Conservation (phyloP, 2,329 filamentous ascomycete genomes). For the Venturia oleaginea region DNA sequence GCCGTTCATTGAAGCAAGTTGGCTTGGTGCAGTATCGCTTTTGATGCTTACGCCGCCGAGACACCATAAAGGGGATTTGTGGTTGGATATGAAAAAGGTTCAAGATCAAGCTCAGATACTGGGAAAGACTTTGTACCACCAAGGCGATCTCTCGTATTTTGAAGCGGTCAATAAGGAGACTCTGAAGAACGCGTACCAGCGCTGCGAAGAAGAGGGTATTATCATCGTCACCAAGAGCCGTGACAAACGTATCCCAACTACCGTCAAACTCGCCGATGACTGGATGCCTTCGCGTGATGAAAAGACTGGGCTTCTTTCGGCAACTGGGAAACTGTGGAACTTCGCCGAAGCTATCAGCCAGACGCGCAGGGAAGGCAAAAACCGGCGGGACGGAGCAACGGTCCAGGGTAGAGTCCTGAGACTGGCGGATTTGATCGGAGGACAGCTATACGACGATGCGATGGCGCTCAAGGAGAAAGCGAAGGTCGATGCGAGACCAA, state of each 20-base stretch:
- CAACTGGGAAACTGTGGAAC: conserved; percentile 75
- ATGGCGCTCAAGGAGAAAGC: conserved; percentile 6
- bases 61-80: conserved; percentile 43
- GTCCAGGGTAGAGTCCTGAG: conserved; percentile 73
- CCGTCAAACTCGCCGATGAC: conserved; percentile 60
- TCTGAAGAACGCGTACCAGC: conserved; percentile 81
- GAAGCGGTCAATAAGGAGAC: conserved; percentile 98
- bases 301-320: conserved; percentile 50
- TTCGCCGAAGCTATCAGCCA: conserved; percentile 83
- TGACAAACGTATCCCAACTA: conserved; percentile 49
- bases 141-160: conserved; percentile 94
- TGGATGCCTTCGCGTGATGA: conserved; percentile 65
- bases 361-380: conserved; percentile 85
- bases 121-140: conserved; percentile 94
- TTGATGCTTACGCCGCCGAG: conserved; percentile 73
- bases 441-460: conserved; percentile 52
- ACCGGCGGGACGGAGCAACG: conserved; percentile 83
- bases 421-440: conserved; percentile 66
- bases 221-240: conserved; percentile 62
- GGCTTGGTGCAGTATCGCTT: conserved; percentile 81
- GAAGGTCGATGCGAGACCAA: conserved; percentile 9
- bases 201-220: conserved; percentile 87
- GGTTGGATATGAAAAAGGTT: conserved; percentile 69
- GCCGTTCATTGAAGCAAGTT: conserved; percentile 93
- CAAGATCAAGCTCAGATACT: conserved; percentile 77